Percentiles rank a stretch among this genome's conserved stretches.
Conservation (phyloP, 768 basidiomycete species). For the Fomitopsis serialis region DNA sequence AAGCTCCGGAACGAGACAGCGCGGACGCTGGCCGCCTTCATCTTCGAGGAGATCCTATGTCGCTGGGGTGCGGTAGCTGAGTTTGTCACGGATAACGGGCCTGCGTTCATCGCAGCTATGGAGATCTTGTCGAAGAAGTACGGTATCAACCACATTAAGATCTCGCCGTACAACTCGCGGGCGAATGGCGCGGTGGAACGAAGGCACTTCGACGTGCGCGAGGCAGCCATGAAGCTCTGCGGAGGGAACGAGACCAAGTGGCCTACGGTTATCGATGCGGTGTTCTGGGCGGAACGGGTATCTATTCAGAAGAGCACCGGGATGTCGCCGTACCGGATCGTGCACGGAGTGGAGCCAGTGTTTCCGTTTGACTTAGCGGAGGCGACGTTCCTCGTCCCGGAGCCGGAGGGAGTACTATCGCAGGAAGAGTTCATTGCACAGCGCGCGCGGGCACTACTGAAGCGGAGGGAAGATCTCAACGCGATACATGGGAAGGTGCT, state of each 20-base stretch:
- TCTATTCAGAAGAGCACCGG: conserved; percentile 25
- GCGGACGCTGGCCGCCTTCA: no score
- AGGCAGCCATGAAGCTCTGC: conserved; percentile 17
- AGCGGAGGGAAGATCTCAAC: conserved; percentile 9
- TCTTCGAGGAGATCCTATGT: conserved; percentile 33
- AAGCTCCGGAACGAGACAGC: no score
- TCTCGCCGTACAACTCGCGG: no score
- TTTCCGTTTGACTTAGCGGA: conserved; percentile 18
- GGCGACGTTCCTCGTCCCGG: conserved; percentile 13
- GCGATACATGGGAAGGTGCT: conserved; percentile 6
- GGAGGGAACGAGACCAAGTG: conserved; percentile 15
- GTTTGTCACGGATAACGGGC: conserved; percentile 40
- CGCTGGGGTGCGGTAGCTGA: conserved; percentile 33
- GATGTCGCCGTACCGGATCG: conserved; percentile 24
- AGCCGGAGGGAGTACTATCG: conserved; percentile 2
- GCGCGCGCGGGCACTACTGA: conserved; percentile 9
- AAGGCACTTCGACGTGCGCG: no score
- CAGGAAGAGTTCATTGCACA: no score
- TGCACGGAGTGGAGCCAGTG: conserved; percentile 13
- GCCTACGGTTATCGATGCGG: conserved; percentile 15
- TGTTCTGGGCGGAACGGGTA: conserved; percentile 34
- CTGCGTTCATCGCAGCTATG: conserved; percentile 22
- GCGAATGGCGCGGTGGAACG: no score
- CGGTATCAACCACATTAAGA: conserved; percentile 30
- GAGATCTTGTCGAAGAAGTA: conserved; percentile 22